Conservation (phyloP, 2,329 filamentous ascomycete species). For the Aspergillus felis region DNA sequence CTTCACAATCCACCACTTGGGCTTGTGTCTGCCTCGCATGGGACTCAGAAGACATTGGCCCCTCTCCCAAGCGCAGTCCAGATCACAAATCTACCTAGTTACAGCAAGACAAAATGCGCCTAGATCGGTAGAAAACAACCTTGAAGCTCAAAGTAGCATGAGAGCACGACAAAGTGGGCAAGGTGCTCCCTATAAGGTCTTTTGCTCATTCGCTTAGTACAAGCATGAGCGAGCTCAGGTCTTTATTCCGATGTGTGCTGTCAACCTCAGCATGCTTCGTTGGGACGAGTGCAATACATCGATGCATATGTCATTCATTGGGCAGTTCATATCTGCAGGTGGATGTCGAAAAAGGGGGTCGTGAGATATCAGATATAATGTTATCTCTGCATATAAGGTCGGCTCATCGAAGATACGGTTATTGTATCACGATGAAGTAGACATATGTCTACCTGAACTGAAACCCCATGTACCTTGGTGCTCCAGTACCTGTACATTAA, state of each 20-base stretch:
- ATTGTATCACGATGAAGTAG: background rate
- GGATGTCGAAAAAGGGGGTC: background rate
- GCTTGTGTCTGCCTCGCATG: background rate
- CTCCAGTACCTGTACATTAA: background rate
- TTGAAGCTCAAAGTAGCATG: too few species aligned
- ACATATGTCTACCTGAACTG: background rate
- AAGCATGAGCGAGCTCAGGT: too few species aligned
- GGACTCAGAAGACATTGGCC: background rate
- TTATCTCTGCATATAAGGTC: background rate
- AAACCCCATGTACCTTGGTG: too few species aligned
- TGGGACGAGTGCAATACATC: background rate
- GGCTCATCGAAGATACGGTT: background rate
- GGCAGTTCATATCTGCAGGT: background rate
- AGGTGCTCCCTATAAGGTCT: too few species aligned
- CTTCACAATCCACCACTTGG: background rate
- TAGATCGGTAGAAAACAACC: too few species aligned
- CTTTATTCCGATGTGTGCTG: too few species aligned
- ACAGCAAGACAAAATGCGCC: too few species aligned
- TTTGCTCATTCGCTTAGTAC: too few species aligned
- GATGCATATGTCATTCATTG: background rate
- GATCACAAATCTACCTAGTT: background rate
- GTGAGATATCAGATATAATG: background rate
- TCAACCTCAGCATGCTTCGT: too few species aligned
- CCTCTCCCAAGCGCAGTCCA: background rate
- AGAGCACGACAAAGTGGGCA: too few species aligned